Evolutionary conservation across 2,329 filamentous ascomycete species (phyloP).

Genomic region (Dichotomopilus funicola): DNA sequence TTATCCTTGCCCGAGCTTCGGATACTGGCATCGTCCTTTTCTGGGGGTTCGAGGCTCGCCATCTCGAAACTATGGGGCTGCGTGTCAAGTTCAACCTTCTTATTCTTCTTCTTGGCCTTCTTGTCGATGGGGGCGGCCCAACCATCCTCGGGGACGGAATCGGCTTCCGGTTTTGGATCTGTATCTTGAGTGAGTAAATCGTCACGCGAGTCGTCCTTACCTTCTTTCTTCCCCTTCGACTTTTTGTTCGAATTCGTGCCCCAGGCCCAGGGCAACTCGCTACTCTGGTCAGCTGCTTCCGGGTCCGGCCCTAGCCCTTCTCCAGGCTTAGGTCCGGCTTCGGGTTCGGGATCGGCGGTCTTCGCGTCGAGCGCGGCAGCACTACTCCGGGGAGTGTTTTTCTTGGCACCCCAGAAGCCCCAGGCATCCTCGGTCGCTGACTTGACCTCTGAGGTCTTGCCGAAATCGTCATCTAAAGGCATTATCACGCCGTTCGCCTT

Average conservation of each 20-base stretch:
- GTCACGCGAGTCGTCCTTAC: too few species aligned
- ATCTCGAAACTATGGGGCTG: slow-evolving; percentile 11
- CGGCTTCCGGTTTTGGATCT: neutral
- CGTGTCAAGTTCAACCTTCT: slow-evolving; percentile 10
- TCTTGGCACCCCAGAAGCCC: slow-evolving; percentile 27
- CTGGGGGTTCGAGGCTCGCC: neutral
- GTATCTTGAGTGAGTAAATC: too few species aligned
- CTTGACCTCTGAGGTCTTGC: slow-evolving; percentile 17
- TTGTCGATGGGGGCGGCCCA: slow-evolving; percentile 1
- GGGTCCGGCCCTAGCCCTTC: slow-evolving; percentile 6
- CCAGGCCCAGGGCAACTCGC: too few species aligned
- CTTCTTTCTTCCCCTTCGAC: too few species aligned
- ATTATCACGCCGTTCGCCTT: slow-evolving; percentile 19
- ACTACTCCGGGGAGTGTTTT: slow-evolving; percentile 21
- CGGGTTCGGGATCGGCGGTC: slow-evolving; percentile 4
- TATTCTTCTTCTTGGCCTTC: slow-evolving; percentile 26
- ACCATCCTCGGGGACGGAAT: neutral
- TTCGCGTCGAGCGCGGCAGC: slow-evolving; percentile 14
- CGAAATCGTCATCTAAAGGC: too few species aligned
- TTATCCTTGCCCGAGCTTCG: slow-evolving; percentile 16
- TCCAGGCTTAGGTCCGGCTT: slow-evolving; percentile 10
- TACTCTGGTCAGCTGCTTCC: too few species aligned
- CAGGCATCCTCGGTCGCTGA: slow-evolving; percentile 14
- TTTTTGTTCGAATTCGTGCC: too few species aligned
- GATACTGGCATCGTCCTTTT: slow-evolving; percentile 26